phyloP scores from a whole-genome alignment of 2,329 filamentous ascomycete species.

The Colletotrichum siamense region DNA sequence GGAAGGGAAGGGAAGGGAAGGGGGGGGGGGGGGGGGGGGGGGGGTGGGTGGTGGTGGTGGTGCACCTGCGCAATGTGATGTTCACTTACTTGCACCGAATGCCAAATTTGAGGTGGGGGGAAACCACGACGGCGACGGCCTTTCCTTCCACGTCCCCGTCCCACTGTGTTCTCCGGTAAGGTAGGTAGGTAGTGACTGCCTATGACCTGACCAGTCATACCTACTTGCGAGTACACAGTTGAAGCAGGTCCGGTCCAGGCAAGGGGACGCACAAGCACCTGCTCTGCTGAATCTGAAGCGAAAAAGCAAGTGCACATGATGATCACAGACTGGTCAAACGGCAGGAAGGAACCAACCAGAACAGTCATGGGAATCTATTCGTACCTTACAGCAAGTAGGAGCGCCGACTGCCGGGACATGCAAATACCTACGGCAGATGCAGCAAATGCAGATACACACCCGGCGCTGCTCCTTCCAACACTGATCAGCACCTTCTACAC shows the following conservation, averaged over 20 bases:
- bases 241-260: neutral
- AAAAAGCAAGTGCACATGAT: neutral
- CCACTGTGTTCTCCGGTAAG: neutral
- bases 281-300: neutral
- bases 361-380: neutral
- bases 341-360: neutral
- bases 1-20: neutral
- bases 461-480: neutral
- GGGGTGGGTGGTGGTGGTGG: neutral
- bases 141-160: neutral
- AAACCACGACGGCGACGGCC: neutral
- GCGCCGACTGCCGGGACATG: neutral
- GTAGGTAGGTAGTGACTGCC: neutral
- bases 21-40: too few species aligned
- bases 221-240: neutral
- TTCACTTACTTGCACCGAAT: neutral
- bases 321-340: neutral
- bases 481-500: neutral
- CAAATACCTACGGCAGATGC: neutral
- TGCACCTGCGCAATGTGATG: neutral
- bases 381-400: neutral
- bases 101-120: constrained; percentile 5
- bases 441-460: neutral
- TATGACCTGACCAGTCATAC: neutral
- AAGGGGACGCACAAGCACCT: neutral